Base-by-base conservation (phyloP, 768 basidiomycete genomes). In the Tylopilus sp. region DNA sequence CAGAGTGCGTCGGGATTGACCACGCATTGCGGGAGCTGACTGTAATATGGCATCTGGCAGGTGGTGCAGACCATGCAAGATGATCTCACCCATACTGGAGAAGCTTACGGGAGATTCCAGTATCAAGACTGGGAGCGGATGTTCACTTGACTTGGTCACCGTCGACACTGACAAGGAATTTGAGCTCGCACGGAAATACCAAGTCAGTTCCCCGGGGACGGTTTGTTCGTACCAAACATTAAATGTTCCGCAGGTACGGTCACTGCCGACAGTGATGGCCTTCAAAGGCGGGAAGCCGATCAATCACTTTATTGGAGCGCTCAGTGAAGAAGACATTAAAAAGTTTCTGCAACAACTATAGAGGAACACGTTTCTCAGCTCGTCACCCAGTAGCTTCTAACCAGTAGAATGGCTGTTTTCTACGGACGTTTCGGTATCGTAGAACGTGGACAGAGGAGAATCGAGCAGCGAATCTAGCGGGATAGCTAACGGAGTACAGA, bases 21-120 rank as follows among this genome's bases (percentile, higher is more conserved):
- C 28, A 42, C 22, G 21, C 12, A 36, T 31, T 46, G 23, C 28
- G 18, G 17, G 18, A 12, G 21, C 59, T 59, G 45, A 58, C 40
- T 4, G 21, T 20, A 12, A 28, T 25, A 10, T 48, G 33, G 44
- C 40, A 5, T 33, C 28, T 50, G 91, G 89, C 53, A n/a, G n/a
- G n/a, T 91, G 89, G 90, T 91, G 89, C 57, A 71, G 76, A 7
- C 89, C 89, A 35, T 92, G 89, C 72, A 84, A 78, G 57, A 69
- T 75, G 64, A 76, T 92, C 36, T 83, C 86, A 1, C 90, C 90
- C 22, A 68, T 87, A 47, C 71, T 92, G 21, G 74, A 86, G 59
- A 78, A 75, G 50, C 59, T 86, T n/a, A 76, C 83, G 11, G 61
- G 58, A 17, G 76, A 81, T 51, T 58, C 73, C 22, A 59, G 64